Conservation (phyloP, 306 rosid species). For the Carpinus viminea region DNA sequence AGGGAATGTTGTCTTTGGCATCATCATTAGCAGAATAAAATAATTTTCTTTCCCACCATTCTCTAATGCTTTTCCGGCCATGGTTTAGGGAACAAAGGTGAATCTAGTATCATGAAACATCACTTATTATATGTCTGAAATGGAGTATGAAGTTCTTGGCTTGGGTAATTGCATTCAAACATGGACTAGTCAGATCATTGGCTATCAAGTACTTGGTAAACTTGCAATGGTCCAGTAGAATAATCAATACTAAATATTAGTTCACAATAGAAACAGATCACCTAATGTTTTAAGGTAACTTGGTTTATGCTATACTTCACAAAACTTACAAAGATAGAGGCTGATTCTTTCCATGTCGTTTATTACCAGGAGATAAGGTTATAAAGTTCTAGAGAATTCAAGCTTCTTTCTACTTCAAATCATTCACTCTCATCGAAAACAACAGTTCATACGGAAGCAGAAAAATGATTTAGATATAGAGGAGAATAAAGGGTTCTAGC, state of each 20-base stretch:
- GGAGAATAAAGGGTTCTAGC: slow-evolving; percentile 16
- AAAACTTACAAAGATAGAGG: neutral
- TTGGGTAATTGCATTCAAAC: neutral
- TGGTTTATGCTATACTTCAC: neutral
- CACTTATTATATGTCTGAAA: no score
- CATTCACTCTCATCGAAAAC: slow-evolving; percentile 13
- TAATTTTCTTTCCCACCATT: neutral
- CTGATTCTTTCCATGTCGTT: neutral
- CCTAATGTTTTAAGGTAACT: neutral
- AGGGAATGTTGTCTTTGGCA: neutral
- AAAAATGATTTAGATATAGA: slow-evolving; percentile 2
- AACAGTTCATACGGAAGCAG: slow-evolving; percentile 9
- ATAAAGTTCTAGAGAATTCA: slow-evolving; percentile 10
- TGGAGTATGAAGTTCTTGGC: neutral
- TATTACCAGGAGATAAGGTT: neutral
- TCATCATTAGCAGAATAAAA: neutral
- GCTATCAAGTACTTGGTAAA: neutral
- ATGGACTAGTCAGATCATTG: neutral
- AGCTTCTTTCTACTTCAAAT: slow-evolving; percentile 17
- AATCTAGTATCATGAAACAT: neutral
- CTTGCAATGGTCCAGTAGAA: neutral
- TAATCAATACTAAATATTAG: neutral
- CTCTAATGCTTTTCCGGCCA: neutral
- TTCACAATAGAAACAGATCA: neutral
- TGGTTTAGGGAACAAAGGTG: neutral